These are phyloP conservation scores for Alternaria hordeiaustralica DNA, from an alignment of 2,329 filamentous ascomycete genomes.

Conservation along the genomic window DNA sequence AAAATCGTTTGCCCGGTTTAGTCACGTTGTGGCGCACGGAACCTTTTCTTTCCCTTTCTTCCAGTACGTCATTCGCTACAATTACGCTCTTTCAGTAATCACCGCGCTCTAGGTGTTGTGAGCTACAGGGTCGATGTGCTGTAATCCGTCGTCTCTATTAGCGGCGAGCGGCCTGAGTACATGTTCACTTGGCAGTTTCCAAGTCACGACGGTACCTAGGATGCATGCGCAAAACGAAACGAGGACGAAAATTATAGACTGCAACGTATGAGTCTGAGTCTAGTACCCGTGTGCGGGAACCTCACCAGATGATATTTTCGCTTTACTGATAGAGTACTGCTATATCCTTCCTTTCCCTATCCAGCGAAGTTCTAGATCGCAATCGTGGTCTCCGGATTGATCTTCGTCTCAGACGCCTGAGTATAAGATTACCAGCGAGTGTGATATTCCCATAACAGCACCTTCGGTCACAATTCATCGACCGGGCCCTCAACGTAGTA, in stretches of 20 bases:
- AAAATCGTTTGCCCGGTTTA: background rate
- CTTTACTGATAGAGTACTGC: background rate
- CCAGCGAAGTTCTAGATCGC: background rate
- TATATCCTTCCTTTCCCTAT: background rate
- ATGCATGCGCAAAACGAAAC: background rate
- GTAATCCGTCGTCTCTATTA: background rate
- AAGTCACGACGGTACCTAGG: background rate
- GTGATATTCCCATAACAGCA: background rate
- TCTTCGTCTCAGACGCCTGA: background rate
- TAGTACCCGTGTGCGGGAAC: background rate
- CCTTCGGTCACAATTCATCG: background rate
- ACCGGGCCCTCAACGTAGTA: background rate
- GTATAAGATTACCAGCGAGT: background rate
- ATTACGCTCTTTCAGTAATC: background rate
- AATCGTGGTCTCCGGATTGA: background rate
- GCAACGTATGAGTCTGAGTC: background rate
- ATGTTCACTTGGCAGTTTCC: background rate
- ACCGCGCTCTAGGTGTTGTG: background rate
- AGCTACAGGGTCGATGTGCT: background rate
- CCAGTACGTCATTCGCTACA: background rate
- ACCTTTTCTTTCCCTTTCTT: background rate
- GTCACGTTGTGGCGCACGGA: background rate
- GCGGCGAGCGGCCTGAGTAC: background rate
- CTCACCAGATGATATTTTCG: background rate
- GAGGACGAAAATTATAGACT: background rate